These are phyloP conservation scores for Cicer pinnatifidum DNA, from an alignment of 306 rosid genomes.

Conservation along the genomic window DNA sequence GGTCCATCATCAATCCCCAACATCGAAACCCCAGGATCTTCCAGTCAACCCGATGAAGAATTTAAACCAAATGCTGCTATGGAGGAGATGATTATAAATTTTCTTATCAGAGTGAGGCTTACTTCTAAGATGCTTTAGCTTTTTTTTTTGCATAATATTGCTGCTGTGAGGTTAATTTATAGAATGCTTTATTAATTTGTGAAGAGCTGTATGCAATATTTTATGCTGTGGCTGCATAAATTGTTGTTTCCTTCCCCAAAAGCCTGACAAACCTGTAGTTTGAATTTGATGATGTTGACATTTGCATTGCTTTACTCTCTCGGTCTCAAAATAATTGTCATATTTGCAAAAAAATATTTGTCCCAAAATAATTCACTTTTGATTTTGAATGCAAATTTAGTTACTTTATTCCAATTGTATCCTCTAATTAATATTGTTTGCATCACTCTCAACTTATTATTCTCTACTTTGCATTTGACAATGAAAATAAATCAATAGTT, in stretches of 20 bases:
- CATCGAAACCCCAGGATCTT: conserved; percentile 92
- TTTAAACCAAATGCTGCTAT: conserved; percentile 99
- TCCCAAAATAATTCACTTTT: too few species aligned
- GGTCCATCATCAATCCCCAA: conserved; percentile 91
- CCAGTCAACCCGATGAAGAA: conserved; percentile 96
- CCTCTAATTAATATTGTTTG: too few species aligned
- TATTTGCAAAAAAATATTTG: too few species aligned
- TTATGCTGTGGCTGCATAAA: conserved; percentile 30
- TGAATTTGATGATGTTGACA: conserved; percentile 31
- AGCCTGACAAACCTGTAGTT: conserved; percentile 14
- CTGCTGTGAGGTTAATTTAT: conserved; percentile 32
- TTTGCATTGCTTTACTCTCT: neutral
- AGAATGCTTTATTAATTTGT: conserved; percentile 17
- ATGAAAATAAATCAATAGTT: too few species aligned
- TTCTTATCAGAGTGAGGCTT: conserved; percentile 87
- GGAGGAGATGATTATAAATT: conserved; percentile 99
- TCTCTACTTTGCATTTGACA: too few species aligned
- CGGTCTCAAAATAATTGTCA: too few species aligned
- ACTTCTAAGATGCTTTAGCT: conserved; percentile 34
- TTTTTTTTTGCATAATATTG: conserved; percentile 38
- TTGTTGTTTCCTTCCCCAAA: conserved; percentile 21
- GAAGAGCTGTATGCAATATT: conserved; percentile 30
- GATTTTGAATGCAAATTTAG: too few species aligned
- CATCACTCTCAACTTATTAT: too few species aligned
- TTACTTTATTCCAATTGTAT: too few species aligned